Evolutionary conservation across 176 grass and related monocot genomes (phyloP).

Genomic region (Carex cristatella): DNA sequence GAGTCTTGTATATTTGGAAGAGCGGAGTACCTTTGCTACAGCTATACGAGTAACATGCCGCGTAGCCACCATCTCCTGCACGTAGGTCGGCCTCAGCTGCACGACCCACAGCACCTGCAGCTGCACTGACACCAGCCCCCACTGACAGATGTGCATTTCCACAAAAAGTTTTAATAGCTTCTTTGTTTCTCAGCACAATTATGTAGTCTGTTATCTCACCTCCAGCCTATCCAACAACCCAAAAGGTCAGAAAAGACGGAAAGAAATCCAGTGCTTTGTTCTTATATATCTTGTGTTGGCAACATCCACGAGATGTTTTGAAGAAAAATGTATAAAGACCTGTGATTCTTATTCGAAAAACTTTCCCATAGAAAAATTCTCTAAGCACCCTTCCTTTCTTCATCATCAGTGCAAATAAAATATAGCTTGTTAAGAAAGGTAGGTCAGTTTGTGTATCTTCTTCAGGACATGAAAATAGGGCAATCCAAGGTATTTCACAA

Average conservation of each 20-base stretch:
- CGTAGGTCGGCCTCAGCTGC: constrained; percentile 78
- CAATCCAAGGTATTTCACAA: neutral
- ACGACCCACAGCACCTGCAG: constrained; percentile 74
- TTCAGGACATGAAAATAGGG: neutral
- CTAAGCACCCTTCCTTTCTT: neutral
- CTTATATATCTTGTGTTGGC: neutral
- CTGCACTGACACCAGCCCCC: constrained; percentile 75
- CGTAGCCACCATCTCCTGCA: constrained; percentile 84
- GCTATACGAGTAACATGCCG: constrained; percentile 90
- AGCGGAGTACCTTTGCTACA: constrained; percentile 81
- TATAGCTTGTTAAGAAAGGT: neutral
- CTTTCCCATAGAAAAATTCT: neutral
- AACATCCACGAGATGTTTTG: no score
- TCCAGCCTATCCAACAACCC: constrained; percentile 42
- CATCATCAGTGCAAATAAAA: neutral
- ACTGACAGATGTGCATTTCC: constrained; percentile 73
- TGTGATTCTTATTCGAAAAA: neutral
- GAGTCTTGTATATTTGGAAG: neutral
- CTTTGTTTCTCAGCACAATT: constrained; percentile 75
- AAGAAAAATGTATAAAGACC: neutral
- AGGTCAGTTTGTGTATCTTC: neutral
- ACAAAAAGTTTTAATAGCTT: constrained; percentile 88
- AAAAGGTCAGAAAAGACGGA: neutral
- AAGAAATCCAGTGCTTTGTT: neutral
- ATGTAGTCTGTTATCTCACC: constrained; percentile 90